These are phyloP conservation scores for Juglanconis sp. DNA, from an alignment of 2,329 filamentous ascomycete genomes.

Conservation along the genomic window DNA sequence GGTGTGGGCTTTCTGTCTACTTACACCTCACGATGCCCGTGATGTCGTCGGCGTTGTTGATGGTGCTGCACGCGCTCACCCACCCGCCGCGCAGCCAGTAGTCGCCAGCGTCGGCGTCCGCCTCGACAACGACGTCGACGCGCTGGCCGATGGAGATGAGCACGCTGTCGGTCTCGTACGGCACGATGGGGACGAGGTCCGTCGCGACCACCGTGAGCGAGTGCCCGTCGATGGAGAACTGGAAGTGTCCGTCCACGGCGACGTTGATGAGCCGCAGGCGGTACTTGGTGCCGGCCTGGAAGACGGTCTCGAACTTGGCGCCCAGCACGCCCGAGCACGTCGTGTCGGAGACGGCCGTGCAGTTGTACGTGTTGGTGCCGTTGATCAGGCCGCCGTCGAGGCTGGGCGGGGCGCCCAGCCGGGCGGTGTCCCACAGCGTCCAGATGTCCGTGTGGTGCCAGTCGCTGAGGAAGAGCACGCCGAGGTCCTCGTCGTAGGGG, in stretches of 20 bases:
- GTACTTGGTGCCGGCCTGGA: conserved; percentile 38
- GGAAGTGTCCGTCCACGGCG: conserved; percentile 41
- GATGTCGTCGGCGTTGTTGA: conserved; percentile 17
- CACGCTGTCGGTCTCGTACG: conserved; percentile 47
- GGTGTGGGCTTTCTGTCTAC: no score
- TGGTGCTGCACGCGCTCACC: conserved; percentile 19
- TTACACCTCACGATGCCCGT: conserved; percentile 28
- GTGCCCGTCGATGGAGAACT: conserved; percentile 56
- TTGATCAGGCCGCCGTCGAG: conserved; percentile 25
- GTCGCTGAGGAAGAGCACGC: conserved; percentile 45
- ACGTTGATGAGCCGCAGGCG: conserved; percentile 47
- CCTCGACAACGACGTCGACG: conserved; percentile 20
- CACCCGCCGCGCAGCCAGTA: conserved; percentile 26
- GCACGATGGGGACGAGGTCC: conserved; percentile 57
- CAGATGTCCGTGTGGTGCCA: conserved; percentile 39
- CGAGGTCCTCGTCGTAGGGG: conserved; percentile 49
- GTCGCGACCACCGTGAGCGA: conserved; percentile 53
- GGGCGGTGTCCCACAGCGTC: conserved; percentile 20
- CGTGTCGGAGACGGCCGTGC: conserved; percentile 1
- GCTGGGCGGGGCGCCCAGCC: conserved; percentile 8
- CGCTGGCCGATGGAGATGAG: conserved; percentile 42
- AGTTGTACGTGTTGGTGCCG: conserved; percentile 20
- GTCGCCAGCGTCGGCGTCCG: conserved; percentile 13
- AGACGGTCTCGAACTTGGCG: conserved; percentile 26
- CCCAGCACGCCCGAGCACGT: conserved; percentile 22